Conservation (phyloP, 2,329 filamentous ascomycete genomes). For the Coniochaeta ligniaria region DNA sequence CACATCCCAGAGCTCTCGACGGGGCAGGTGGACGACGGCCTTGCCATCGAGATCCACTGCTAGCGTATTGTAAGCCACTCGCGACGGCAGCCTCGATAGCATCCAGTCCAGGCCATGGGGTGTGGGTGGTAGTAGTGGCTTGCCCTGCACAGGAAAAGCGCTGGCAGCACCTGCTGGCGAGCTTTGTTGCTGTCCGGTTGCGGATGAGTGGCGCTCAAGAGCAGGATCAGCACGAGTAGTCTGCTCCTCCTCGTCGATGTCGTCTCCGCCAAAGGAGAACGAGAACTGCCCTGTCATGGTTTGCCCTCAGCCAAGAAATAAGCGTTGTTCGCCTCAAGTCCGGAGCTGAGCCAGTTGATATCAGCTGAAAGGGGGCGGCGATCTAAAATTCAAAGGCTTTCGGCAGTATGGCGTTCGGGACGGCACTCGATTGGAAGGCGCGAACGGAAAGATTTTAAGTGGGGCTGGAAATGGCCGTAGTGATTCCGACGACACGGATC, state of each 20-base stretch:
- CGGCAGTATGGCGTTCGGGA: background rate
- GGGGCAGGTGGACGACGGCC: constrained; percentile 50
- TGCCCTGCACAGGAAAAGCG: constrained; percentile 56
- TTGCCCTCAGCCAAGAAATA: background rate
- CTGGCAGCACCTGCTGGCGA: constrained; percentile 23
- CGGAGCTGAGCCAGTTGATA: background rate
- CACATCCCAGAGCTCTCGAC: constrained; percentile 76
- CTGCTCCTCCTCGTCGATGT: constrained; percentile 48
- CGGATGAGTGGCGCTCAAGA: constrained; percentile 5
- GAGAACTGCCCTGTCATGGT: constrained; percentile 32
- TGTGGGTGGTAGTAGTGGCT: constrained; percentile 49
- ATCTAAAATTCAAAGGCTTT: background rate
- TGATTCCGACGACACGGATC: background rate
- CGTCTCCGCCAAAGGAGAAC: constrained; percentile 56
- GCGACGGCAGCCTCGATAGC: constrained; percentile 59
- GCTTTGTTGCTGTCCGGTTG: constrained; percentile 7
- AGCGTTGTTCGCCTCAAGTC: background rate
- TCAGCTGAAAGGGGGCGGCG: background rate
- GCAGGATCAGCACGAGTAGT: constrained; percentile 15
- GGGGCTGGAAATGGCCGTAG: background rate
- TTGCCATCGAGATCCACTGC: constrained; percentile 52
- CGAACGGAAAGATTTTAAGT: background rate
- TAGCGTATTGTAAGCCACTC: constrained; percentile 62
- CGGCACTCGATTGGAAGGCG: background rate
- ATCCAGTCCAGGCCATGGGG: constrained; percentile 43